A percentile compares a stretch with the other conserved stretches of the same genome.
Evolutionary conservation across 2,329 filamentous ascomycete genomes (phyloP).

Genomic region (Botryosphaeria dothidea): DNA sequence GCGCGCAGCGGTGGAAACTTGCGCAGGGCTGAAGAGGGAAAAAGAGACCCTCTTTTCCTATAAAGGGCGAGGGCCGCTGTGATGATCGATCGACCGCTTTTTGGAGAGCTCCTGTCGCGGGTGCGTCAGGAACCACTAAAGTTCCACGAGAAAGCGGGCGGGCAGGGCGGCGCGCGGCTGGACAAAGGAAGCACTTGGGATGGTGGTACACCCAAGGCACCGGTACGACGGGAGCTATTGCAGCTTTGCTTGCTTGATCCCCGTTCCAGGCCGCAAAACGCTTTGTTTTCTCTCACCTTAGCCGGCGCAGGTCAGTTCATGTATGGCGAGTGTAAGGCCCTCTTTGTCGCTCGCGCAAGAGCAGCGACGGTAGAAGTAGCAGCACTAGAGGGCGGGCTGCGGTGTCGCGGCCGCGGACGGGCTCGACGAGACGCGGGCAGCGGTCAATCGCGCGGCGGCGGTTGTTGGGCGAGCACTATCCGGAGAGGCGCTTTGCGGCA

Average conservation of each 20-base stretch:
- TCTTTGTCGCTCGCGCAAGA: slow-evolving; percentile 11
- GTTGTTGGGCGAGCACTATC: neutral
- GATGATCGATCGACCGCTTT: neutral
- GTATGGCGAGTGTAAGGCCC: neutral
- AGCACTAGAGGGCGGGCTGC: neutral
- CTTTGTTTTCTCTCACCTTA: slow-evolving; percentile 17
- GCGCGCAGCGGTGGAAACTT: neutral
- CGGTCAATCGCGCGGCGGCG: slow-evolving; percentile 8
- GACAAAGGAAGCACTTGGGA: slow-evolving; percentile 19
- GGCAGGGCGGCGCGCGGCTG: neutral
- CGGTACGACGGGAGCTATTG: slow-evolving; percentile 19
- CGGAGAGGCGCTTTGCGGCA: neutral
- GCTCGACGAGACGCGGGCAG: neutral
- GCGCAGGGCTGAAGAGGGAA: slow-evolving; percentile 1
- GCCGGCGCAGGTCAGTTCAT: slow-evolving; percentile 16
- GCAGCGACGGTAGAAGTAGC: neutral
- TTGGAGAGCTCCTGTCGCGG: slow-evolving; percentile 4
- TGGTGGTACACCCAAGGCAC: slow-evolving; percentile 18
- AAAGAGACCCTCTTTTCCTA: neutral
- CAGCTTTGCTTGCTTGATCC: slow-evolving; percentile 13
- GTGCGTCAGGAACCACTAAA: slow-evolving; percentile 12
- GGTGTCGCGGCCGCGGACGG: neutral
- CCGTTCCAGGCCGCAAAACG: slow-evolving; percentile 9
- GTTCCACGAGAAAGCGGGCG: slow-evolving; percentile 12
- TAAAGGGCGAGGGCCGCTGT: neutral